These are phyloP conservation scores for Gynandropsis gynandra DNA, from an alignment of 345 rosid species.

Conservation along the genomic window DNA sequence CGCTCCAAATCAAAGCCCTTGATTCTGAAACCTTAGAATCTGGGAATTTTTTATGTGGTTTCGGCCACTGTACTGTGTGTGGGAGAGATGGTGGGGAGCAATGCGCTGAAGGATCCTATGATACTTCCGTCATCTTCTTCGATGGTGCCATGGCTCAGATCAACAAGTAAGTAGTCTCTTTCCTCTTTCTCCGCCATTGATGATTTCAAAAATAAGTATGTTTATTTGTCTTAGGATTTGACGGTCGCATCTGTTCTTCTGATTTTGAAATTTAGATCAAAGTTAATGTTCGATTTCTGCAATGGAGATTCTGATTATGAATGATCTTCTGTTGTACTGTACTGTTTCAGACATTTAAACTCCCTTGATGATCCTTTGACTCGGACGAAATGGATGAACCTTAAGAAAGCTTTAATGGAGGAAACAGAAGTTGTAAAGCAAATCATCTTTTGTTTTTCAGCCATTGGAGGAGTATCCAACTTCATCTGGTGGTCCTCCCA, in stretches of 20 bases:
- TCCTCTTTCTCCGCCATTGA: slow-evolving; percentile 41
- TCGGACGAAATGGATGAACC: slow-evolving; percentile 93
- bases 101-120: slow-evolving; percentile 80
- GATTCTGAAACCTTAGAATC: too few species aligned
- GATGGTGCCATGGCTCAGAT: slow-evolving; percentile 99
- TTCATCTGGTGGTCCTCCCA: slow-evolving; percentile 69
- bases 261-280: too few species aligned
- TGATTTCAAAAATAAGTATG: slow-evolving; percentile 41
- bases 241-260: too few species aligned
- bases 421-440: slow-evolving; percentile 92
- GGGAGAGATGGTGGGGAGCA: slow-evolving; percentile 41
- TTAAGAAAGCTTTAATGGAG: slow-evolving; percentile 79
- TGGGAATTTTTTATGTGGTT: too few species aligned
- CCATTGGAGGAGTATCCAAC: slow-evolving; percentile 95
- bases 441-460: slow-evolving; percentile 84
- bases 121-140: slow-evolving; percentile 92
- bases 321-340: too few species aligned
- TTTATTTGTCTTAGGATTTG: neutral
- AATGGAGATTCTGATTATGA: too few species aligned
- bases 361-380: slow-evolving; percentile 71
- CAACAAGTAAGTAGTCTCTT: slow-evolving; percentile 52
- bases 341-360: slow-evolving; percentile 55
- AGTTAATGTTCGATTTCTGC: neutral
- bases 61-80: neutral
- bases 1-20: too few species aligned